Evolutionary conservation across 2,329 filamentous ascomycete genomes (phyloP), one percentile per base, ranked within the genome.

Genomic region (Graphium sp.): DNA sequence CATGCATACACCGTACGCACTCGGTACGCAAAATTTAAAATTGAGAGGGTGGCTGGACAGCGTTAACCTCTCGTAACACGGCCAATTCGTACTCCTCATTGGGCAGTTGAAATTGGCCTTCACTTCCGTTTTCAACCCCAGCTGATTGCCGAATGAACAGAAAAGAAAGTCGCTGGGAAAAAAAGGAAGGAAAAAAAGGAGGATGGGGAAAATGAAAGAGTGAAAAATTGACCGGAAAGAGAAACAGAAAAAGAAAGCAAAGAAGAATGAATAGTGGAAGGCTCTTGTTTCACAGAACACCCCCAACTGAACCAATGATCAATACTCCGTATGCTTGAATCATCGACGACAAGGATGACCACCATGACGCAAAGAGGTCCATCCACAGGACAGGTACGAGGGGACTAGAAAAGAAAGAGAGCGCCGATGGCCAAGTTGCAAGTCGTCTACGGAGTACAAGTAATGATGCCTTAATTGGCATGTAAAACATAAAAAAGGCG

Each of bases 391-490:
- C 10, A 22, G 12, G 20, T 22, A 10, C 10, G 20, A 9, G 10
- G 20, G 10, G 20, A 22, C 12, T 22, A 10, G 20, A 11, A 9
- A n/a, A 25, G n/a, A 16, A 14, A 12, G 13, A 26, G 23, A 21
- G 24, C 21, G 16, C 8, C 20, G 8, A 21, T 22, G 15, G 13
- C 10, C 32, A 15, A 30, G 22, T 17, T 34, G 23, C 22, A 32
- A 34, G 18, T 9, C 27, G 30, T 29, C 26, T 35, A 33, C 21
- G 37, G 38, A 33, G 30, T 31, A 37, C 29, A 23, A 29, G 33
- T 35, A 34, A 29, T 28, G 29, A 31, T 22, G 31, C 18, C 28
- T 17, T 12, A 18, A 27, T 18, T n/a, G 28, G 27, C 10, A 29
- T 14, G 22, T 10, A 9, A 24, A 33, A 21, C 24, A 19, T 33